Evolutionary conservation across 352 stramenopile genomes (phyloP).

Genomic region (Phytophthora pseudosyringae): DNA sequence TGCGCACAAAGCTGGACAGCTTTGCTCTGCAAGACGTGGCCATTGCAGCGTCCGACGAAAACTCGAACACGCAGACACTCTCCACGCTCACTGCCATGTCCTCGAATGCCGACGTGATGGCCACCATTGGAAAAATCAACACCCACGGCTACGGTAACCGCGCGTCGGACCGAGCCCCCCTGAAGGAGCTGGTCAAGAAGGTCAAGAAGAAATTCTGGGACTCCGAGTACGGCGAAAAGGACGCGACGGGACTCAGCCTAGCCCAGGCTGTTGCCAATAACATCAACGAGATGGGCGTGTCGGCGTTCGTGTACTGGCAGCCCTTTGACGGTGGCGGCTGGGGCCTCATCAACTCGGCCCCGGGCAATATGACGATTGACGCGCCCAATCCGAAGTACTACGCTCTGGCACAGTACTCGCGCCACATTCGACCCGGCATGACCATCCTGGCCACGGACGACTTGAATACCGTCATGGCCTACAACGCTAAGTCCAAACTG

Average conservation of each 20-base stretch:
- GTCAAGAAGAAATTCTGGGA: slow-evolving; percentile 62
- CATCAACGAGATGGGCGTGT: slow-evolving; percentile 66
- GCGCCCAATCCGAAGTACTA: slow-evolving; percentile 58
- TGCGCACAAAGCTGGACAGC: slow-evolving; percentile 47
- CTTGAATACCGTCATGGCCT: slow-evolving; percentile 54
- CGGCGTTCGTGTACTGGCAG: slow-evolving; percentile 75
- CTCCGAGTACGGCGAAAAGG: slow-evolving; percentile 65
- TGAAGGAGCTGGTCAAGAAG: slow-evolving; percentile 41
- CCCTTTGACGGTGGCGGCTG: slow-evolving; percentile 56
- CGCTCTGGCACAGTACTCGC: slow-evolving; percentile 63
- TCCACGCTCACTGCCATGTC: slow-evolving; percentile 45
- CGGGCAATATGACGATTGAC: slow-evolving; percentile 44
- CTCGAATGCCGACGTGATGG: slow-evolving; percentile 32
- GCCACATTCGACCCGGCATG: slow-evolving; percentile 69
- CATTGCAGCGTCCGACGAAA: slow-evolving; percentile 62
- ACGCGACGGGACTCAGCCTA: slow-evolving; percentile 53
- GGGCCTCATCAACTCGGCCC: slow-evolving; percentile 57
- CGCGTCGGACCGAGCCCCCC: slow-evolving; percentile 36
- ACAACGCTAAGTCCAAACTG: slow-evolving; percentile 38
- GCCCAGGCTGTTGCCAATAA: slow-evolving; percentile 57
- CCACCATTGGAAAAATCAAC: slow-evolving; percentile 57
- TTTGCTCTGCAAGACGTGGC: slow-evolving; percentile 37
- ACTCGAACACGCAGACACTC: slow-evolving; percentile 45
- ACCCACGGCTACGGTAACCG: slow-evolving; percentile 65
- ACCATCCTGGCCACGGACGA: slow-evolving; percentile 46